These are phyloP conservation scores for Rhodomyrtus psidioides DNA, from an alignment of 441 rosid species.

Conservation along the genomic window DNA sequence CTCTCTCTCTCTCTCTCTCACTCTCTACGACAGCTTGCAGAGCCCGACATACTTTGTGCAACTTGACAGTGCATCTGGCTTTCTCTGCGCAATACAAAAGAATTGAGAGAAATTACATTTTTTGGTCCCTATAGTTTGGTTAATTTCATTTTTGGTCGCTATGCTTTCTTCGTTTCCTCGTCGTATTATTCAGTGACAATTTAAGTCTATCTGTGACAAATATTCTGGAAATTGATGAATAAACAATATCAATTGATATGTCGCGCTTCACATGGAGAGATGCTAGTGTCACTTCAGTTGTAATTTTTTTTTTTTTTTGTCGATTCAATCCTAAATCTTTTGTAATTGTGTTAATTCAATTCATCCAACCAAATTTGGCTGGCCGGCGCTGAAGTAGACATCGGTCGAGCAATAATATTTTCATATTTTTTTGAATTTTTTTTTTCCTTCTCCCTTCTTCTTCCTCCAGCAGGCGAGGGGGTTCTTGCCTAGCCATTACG, in stretches of 20 bases:
- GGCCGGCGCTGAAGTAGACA: accelerated
- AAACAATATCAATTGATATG: not conserved
- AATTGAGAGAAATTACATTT: not conserved
- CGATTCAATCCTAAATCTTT: too few relatives aligned
- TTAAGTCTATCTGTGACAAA: not conserved
- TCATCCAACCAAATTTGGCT: too few relatives aligned
- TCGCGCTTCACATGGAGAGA: not conserved
- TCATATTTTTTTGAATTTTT: too few relatives aligned
- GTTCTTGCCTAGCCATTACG: accelerated
- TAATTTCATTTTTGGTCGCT: not conserved
- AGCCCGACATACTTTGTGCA: not conserved
- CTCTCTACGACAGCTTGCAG: not conserved
- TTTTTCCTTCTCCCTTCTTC: too few relatives aligned
- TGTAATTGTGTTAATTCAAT: too few relatives aligned
- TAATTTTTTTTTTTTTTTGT: too few relatives aligned
- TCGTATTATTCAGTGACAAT: not conserved
- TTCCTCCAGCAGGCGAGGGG: too few relatives aligned
- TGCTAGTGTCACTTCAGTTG: too few relatives aligned
- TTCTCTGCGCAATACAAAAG: not conserved
- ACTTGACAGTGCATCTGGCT: not conserved
- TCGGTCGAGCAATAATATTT: too few relatives aligned
- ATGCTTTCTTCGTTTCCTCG: not conserved
- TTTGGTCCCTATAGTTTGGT: not conserved
- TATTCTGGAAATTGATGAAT: not conserved
- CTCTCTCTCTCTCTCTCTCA: not conserved